Conservation (phyloP, 257 asterid genomes). For the Petunia secreta region DNA sequence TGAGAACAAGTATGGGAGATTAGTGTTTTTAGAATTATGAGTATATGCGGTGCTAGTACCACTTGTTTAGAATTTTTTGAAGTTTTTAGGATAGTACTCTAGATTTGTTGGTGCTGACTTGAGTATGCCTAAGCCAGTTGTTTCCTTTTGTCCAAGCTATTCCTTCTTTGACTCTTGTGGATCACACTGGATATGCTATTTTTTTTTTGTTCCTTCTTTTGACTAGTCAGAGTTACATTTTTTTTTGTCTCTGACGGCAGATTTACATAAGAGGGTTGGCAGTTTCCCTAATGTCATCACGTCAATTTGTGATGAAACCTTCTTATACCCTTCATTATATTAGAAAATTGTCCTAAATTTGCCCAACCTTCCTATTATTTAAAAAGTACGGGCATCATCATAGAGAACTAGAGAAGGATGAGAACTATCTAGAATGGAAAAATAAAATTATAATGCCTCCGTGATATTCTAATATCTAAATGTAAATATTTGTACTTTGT, state of each 20-base stretch:
- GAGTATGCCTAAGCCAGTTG: background rate
- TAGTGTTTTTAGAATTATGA: background rate
- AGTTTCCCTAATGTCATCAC: background rate
- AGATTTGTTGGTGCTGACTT: background rate
- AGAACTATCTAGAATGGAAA: background rate
- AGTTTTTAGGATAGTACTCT: background rate
- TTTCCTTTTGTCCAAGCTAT: background rate
- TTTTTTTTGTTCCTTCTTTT: no score
- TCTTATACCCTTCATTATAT: background rate
- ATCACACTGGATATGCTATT: no score
- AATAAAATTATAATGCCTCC: no score
- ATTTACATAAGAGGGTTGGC: slow-evolving; percentile 5
- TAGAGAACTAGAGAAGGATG: background rate
- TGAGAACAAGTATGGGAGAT: background rate
- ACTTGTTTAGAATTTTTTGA: background rate
- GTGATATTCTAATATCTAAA: background rate
- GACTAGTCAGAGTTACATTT: background rate
- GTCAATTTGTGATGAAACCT: background rate
- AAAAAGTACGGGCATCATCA: background rate
- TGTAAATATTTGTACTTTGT: background rate
- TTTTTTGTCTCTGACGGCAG: background rate
- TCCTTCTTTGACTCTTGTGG: background rate
- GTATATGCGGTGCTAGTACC: background rate
- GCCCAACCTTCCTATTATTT: background rate
- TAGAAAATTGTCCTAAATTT: background rate